These are phyloP conservation scores for Aspergillus sp. DNA, from an alignment of 2,329 filamentous ascomycete genomes.

Conservation along the genomic window DNA sequence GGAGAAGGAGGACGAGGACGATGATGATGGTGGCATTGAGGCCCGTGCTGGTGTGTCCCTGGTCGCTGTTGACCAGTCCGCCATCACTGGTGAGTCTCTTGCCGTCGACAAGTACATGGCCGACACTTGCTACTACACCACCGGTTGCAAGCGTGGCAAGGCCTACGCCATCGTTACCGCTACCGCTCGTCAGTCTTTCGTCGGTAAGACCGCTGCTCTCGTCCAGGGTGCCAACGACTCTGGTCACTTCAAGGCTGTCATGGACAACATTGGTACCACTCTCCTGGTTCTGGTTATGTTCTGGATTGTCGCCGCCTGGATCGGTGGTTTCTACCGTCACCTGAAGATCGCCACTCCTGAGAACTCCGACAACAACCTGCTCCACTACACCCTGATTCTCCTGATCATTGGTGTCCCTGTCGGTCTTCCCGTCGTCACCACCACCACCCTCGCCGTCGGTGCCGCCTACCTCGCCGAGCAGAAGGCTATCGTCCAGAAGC, in stretches of 20 bases:
- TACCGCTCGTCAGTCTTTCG: constrained; percentile 70
- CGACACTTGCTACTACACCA: constrained; percentile 74
- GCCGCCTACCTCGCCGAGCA: constrained; percentile 75
- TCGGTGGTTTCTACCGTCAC: constrained; percentile 75
- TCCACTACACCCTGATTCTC: constrained; percentile 68
- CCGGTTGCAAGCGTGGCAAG: constrained; percentile 78
- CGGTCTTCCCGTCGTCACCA: constrained; percentile 76
- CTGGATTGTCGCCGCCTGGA: constrained; percentile 73
- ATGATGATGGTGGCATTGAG: constrained; percentile 53
- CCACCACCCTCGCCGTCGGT: constrained; percentile 73
- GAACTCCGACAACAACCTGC: constrained; percentile 60
- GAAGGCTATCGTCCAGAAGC: constrained; percentile 77
- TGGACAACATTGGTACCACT: constrained; percentile 75
- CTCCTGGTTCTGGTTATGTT: constrained; percentile 75
- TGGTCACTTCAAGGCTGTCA: constrained; percentile 80
- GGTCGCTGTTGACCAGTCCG: constrained; percentile 73
- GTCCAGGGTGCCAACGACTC: constrained; percentile 74
- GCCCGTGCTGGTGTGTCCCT: constrained; percentile 64
- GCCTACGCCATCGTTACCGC: constrained; percentile 68
- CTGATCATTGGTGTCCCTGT: constrained; percentile 77
- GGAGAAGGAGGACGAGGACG: constrained; percentile 58
- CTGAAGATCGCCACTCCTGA: constrained; percentile 55
- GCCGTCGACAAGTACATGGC: constrained; percentile 64
- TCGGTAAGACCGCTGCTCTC: constrained; percentile 71
- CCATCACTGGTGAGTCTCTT: constrained; percentile 77